phyloP scores from a whole-genome alignment of 371 early-diverging fungal genomes.

The Mucor mucedo region DNA sequence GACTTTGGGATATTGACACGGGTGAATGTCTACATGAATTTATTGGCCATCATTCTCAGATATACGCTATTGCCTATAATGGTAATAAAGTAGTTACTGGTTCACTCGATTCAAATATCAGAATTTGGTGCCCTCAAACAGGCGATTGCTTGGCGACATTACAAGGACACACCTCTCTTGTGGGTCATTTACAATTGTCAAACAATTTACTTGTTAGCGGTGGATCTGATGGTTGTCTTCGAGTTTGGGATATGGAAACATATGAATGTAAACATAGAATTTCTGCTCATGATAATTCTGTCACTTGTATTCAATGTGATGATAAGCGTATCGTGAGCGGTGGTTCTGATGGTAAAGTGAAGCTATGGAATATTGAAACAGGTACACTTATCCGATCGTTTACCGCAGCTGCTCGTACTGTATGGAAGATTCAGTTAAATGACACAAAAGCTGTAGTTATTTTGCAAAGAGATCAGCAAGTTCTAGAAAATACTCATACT shows the following conservation, averaged over 20 bases:
- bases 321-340: conserved; percentile 79
- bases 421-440: conserved; percentile 63
- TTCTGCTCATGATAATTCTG: conserved; percentile 80
- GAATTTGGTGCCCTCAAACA: conserved; percentile 68
- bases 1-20: conserved; percentile 82
- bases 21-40: conserved; percentile 69
- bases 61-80: conserved; percentile 70
- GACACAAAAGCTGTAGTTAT: conserved; percentile 64
- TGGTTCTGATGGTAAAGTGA: conserved; percentile 83
- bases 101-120: conserved; percentile 75
- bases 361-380: conserved; percentile 78
- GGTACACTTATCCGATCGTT: conserved; percentile 74
- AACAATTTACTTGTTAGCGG: conserved; percentile 78
- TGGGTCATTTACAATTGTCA: conserved; percentile 67
- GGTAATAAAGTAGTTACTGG: conserved; percentile 69
- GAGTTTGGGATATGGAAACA: conserved; percentile 78
- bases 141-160: conserved; percentile 58
- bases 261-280: conserved; percentile 68
- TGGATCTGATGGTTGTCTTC: conserved; percentile 83
- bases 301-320: conserved; percentile 86
- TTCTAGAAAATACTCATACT: conserved; percentile 7
- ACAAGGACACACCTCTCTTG: conserved; percentile 84
- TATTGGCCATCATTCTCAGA: conserved; percentile 69
- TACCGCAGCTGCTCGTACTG: conserved; percentile 57
- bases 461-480: conserved; percentile 40